Evolutionary conservation across 2,329 filamentous ascomycete species (phyloP).

Genomic region (Monilinia aucupariae): DNA sequence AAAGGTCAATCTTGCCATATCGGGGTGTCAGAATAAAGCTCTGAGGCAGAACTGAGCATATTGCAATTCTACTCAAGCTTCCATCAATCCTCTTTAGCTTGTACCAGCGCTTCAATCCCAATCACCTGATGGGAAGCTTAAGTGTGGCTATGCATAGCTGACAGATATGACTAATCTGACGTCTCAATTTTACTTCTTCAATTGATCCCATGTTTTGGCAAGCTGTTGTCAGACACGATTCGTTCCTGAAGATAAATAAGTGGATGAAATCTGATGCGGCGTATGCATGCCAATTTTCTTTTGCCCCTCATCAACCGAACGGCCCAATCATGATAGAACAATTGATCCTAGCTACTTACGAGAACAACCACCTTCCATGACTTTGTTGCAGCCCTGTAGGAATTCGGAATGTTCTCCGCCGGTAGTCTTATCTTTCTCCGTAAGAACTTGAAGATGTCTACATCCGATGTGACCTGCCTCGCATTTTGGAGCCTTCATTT

Average conservation of each 20-base stretch:
- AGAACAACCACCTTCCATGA: neutral
- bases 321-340: neutral
- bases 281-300: neutral
- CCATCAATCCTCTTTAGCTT: neutral
- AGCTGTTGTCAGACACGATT: neutral
- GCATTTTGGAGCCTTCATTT: neutral
- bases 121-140: neutral
- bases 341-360: neutral
- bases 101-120: neutral
- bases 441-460: neutral
- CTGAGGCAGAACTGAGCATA: neutral
- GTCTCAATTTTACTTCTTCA: neutral
- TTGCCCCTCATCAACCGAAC: neutral
- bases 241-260: neutral
- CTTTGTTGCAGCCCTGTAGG: constrained; percentile 1
- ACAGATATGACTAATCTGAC: neutral
- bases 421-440: neutral
- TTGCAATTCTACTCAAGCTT: neutral
- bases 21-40: constrained; percentile 9
- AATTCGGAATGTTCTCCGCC: neutral
- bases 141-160: neutral
- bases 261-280: neutral
- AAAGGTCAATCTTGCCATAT: neutral
- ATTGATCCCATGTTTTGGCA: neutral
- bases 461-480: neutral